phyloP scores from a whole-genome alignment of 2,329 filamentous ascomycete genomes.

The Alternaria novae-zelandiae region DNA sequence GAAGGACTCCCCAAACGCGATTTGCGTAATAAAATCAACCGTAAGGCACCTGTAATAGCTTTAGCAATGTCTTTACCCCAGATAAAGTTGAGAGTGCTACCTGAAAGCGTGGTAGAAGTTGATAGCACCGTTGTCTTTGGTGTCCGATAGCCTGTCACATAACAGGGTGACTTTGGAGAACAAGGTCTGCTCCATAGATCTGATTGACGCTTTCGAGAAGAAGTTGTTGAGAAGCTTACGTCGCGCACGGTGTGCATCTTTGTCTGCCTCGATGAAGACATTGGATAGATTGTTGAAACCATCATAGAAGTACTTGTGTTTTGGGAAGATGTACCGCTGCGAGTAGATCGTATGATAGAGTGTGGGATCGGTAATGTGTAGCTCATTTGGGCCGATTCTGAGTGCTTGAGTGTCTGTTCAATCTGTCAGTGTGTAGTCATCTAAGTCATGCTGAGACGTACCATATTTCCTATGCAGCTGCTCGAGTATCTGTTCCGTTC shows the following conservation, averaged over 20 bases:
- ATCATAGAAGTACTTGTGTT: background rate
- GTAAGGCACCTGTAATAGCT: background rate
- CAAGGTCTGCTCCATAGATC: background rate
- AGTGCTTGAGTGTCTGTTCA: background rate
- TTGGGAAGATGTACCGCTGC: background rate
- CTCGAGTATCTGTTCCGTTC: background rate
- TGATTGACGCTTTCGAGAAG: background rate
- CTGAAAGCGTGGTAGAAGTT: background rate
- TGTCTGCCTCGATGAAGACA: background rate
- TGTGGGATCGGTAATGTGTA: background rate
- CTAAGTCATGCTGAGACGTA: background rate
- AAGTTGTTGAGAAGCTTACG: background rate
- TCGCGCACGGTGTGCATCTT: background rate
- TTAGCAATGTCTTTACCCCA: background rate
- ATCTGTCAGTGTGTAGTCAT: background rate
- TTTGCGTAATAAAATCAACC: background rate
- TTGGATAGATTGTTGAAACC: no score
- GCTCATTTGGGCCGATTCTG: background rate
- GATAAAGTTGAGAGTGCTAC: background rate
- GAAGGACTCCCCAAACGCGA: background rate
- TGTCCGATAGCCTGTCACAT: background rate
- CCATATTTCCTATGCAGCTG: background rate
- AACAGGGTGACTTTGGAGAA: background rate
- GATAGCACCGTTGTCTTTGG: background rate
- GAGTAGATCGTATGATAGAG: background rate